A percentile compares a stretch with the other conserved stretches of the same genome.
These are phyloP conservation scores for Coemansia sp. DNA, from an alignment of 371 early-diverging fungal species.

Conservation along the genomic window DNA sequence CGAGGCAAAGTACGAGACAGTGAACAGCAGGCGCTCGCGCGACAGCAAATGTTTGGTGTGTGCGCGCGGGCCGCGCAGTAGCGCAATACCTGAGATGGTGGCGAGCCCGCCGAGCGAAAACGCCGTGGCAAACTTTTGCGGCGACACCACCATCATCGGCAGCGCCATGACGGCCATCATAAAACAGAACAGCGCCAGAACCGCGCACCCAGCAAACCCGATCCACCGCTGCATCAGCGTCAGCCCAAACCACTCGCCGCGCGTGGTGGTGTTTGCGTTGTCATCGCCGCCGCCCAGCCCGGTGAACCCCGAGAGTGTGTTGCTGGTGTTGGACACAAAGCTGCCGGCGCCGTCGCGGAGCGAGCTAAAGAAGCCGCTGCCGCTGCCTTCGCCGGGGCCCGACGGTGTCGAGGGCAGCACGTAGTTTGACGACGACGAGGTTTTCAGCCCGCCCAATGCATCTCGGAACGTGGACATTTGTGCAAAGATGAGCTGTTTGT, in stretches of 20 bases:
- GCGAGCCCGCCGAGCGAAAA: constrained; percentile 56
- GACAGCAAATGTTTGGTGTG: constrained; percentile 56
- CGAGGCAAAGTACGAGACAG: constrained; percentile 54
- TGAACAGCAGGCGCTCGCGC: constrained; percentile 54
- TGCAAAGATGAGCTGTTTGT: background rate
- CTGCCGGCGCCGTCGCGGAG: constrained; percentile 46
- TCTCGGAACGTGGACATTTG: constrained; percentile 43
- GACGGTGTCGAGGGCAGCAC: constrained; percentile 29
- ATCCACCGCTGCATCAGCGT: constrained; percentile 54
- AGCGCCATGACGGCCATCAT: constrained; percentile 52
- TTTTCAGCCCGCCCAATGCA: constrained; percentile 46
- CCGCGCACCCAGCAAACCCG: constrained; percentile 48
- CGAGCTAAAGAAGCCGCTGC: constrained; percentile 32
- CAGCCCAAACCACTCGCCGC: constrained; percentile 53
- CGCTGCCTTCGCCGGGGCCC: constrained; percentile 10
- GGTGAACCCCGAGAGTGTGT: constrained; percentile 22
- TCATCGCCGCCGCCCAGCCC: constrained; percentile 11
- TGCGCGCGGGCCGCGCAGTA: constrained; percentile 57
- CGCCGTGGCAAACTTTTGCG: constrained; percentile 56
- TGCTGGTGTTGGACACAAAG: constrained; percentile 37
- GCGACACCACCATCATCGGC: constrained; percentile 53
- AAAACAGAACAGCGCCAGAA: constrained; percentile 53
- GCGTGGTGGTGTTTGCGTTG: constrained; percentile 5
- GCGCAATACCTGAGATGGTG: constrained; percentile 51
- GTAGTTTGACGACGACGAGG: constrained; percentile 41